phyloP scores from a whole-genome alignment of 768 basidiomycete species.

The Trichaptum fuscoviolaceum region DNA sequence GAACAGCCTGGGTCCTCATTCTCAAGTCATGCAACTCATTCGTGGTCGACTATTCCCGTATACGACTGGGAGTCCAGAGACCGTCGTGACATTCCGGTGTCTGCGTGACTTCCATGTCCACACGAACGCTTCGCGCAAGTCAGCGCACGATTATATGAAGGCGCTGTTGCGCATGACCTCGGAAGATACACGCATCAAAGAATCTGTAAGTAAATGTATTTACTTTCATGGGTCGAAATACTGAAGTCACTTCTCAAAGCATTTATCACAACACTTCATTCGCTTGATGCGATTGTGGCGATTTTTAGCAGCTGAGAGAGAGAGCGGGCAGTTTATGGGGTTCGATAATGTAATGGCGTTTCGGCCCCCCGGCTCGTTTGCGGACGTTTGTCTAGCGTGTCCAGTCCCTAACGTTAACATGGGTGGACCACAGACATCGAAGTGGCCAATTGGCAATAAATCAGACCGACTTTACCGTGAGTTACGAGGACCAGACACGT shows the following conservation, averaged over 20 bases:
- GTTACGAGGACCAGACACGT: neutral
- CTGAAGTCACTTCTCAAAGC: neutral
- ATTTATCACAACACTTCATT: neutral
- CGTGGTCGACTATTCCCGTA: neutral
- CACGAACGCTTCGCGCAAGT: neutral
- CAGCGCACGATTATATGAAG: conserved; percentile 3
- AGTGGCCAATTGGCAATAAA: neutral
- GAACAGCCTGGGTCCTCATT: neutral
- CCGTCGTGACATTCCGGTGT: neutral
- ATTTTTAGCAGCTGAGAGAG: neutral
- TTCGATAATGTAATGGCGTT: neutral
- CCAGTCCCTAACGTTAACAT: neutral
- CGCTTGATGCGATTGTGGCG: conserved; percentile 1
- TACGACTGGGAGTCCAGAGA: neutral
- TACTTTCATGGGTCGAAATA: neutral
- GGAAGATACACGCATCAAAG: neutral
- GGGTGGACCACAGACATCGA: neutral
- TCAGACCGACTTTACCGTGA: neutral
- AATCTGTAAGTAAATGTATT: neutral
- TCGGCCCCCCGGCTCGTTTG: neutral
- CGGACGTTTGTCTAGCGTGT: neutral
- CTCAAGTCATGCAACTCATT: neutral
- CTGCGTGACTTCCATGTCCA: neutral
- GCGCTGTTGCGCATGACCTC: neutral
- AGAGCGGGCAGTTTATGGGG: neutral